Percentiles rank a stretch among this genome's conserved stretches.
phyloP scores from a whole-genome alignment of 192 early-diverging fungal genomes.

The Linnemannia exigua region DNA sequence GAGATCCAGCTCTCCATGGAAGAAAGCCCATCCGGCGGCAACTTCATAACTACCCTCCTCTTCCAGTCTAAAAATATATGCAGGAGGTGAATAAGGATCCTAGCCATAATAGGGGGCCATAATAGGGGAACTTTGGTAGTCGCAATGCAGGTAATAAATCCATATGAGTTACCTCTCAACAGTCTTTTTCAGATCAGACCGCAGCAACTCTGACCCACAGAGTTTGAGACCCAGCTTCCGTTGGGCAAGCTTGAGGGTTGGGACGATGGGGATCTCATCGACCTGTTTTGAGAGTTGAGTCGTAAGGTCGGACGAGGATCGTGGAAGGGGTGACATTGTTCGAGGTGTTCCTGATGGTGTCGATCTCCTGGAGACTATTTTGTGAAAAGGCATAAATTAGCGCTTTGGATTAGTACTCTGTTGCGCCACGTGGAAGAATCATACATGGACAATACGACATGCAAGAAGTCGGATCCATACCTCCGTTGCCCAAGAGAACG shows the following conservation, averaged over 20 bases:
- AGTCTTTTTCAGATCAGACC: slow-evolving; percentile 61
- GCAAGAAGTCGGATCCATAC: neutral
- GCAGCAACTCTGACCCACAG: slow-evolving; percentile 65
- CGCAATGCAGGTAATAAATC: neutral
- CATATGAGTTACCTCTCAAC: slow-evolving; percentile 52
- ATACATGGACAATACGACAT: neutral
- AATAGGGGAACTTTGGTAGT: slow-evolving; percentile 58
- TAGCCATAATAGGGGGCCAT: slow-evolving; percentile 37
- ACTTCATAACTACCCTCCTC: slow-evolving; percentile 77
- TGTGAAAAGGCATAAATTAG: neutral
- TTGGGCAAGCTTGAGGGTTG: slow-evolving; percentile 64
- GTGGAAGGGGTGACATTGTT: slow-evolving; percentile 41
- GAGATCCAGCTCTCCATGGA: slow-evolving; percentile 82
- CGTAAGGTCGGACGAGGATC: slow-evolving; percentile 30
- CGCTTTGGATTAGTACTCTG: neutral
- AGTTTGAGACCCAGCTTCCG: slow-evolving; percentile 63
- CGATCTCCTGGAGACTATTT: slow-evolving; percentile 42
- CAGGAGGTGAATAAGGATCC: slow-evolving; percentile 58
- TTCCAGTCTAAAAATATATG: slow-evolving; percentile 73
- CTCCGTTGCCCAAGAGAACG: slow-evolving; percentile 53
- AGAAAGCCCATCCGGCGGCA: slow-evolving; percentile 91
- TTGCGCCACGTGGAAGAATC: neutral
- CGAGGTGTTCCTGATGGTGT: slow-evolving; percentile 59
- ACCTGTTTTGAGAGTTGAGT: slow-evolving; percentile 42
- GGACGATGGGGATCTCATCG: slow-evolving; percentile 60